These are phyloP conservation scores for Hericium coralloides DNA, from an alignment of 768 basidiomycete species.

Conservation along the genomic window DNA sequence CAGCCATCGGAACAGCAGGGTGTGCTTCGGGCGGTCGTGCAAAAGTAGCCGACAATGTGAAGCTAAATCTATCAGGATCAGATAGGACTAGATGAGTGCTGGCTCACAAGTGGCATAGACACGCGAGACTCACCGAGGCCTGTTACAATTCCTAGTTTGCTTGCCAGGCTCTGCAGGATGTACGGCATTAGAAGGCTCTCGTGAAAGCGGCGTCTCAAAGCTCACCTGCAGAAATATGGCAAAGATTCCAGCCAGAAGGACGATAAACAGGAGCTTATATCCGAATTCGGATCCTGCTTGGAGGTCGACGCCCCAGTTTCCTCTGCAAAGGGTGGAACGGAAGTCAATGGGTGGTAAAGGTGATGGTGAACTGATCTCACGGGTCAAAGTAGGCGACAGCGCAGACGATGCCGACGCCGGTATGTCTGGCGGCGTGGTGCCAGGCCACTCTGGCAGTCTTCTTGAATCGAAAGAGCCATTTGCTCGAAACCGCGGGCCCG, in stretches of 20 bases:
- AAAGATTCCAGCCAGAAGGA: constrained; percentile 77
- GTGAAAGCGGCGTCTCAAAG: background rate
- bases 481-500: background rate
- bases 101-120: background rate
- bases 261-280: constrained; percentile 71
- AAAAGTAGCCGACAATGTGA: constrained; percentile 40
- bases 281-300: constrained; percentile 83
- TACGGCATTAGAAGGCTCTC: background rate
- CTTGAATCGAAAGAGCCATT: background rate
- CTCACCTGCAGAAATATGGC: constrained; percentile 75
- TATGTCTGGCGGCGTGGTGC: constrained; percentile 51
- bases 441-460: constrained; percentile 7
- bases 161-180: constrained; percentile 53
- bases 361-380: constrained; percentile 32
- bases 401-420: constrained; percentile 80
- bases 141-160: constrained; percentile 76
- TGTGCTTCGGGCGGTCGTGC: constrained; percentile 33
- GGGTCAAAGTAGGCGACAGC: constrained; percentile 88
- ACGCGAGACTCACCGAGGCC: constrained; percentile 48
- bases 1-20: constrained; percentile 28
- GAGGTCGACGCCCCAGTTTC: constrained; percentile 88
- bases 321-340: constrained; percentile 17
- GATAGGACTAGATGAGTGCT: background rate
- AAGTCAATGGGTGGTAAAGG: background rate
- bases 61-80: constrained; percentile 29